Evolutionary conservation across 345 rosid species (phyloP).

Genomic region (Nephelium lappaceum): DNA sequence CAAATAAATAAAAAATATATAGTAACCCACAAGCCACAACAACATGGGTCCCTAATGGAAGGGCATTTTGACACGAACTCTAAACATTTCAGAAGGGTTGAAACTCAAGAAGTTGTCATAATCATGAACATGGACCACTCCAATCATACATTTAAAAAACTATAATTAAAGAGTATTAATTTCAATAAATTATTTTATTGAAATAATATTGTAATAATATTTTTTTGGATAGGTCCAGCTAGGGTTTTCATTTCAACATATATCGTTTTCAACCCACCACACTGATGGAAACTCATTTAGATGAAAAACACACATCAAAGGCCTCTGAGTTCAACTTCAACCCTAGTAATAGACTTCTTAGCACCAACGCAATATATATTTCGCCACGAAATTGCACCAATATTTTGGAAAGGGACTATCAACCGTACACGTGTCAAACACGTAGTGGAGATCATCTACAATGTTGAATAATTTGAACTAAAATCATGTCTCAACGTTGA

Average conservation of each 20-base stretch:
- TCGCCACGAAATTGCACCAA: neutral
- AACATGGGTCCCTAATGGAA: slow-evolving; percentile 29
- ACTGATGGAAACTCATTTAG: slow-evolving; percentile 44
- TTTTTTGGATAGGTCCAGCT: slow-evolving; percentile 29
- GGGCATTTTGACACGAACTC: slow-evolving; percentile 24
- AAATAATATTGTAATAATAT: neutral
- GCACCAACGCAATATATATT: slow-evolving; percentile 28
- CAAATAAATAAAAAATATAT: no score
- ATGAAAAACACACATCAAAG: slow-evolving; percentile 40
- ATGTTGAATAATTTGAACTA: neutral
- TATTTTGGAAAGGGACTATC: slow-evolving; percentile 11
- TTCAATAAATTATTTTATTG: neutral
- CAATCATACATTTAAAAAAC: slow-evolving; percentile 29
- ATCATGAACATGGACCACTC: slow-evolving; percentile 33
- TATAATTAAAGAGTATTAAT: neutral
- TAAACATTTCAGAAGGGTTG: slow-evolving; percentile 30
- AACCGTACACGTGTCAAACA: slow-evolving; percentile 13
- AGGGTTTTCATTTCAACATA: slow-evolving; percentile 51
- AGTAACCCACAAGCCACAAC: slow-evolving; percentile 11
- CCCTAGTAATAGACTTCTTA: slow-evolving; percentile 28
- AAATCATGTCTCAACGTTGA: slow-evolving; percentile 29
- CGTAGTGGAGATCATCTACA: neutral
- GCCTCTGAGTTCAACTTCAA: slow-evolving; percentile 27
- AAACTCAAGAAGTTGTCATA: slow-evolving; percentile 32
- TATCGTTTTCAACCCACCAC: slow-evolving; percentile 50